Evolutionary conservation across 176 grass and related monocot species (phyloP).

Genomic region (Elymus sibiricus): DNA sequence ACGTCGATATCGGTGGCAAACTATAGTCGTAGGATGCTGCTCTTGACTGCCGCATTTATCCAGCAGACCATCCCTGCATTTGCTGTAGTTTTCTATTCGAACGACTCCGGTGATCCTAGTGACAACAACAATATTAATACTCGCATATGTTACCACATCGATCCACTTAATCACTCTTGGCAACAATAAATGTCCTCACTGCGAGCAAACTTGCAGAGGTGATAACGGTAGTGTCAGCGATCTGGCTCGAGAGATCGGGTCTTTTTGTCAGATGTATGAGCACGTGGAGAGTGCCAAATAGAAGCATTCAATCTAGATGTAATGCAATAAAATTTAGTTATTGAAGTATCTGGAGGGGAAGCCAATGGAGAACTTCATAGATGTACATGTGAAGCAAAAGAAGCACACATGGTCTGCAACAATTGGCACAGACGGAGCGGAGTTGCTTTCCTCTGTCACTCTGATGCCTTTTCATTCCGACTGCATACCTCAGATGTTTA

Average conservation of each 20-base stretch:
- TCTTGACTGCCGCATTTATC: slow-evolving; percentile 40
- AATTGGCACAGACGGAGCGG: slow-evolving; percentile 13
- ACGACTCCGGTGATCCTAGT: slow-evolving; percentile 35
- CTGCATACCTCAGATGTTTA: too few species aligned
- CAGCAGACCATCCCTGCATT: slow-evolving; percentile 25
- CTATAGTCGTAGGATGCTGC: slow-evolving; percentile 9
- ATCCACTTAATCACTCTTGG: too few species aligned
- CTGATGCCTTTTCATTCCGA: too few species aligned
- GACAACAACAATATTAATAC: too few species aligned
- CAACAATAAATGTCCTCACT: too few species aligned
- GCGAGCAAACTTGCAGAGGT: slow-evolving; percentile 13
- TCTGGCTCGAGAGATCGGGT: neutral
- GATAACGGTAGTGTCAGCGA: too few species aligned
- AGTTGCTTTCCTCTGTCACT: too few species aligned
- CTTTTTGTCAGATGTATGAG: too few species aligned
- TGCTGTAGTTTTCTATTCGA: slow-evolving; percentile 8
- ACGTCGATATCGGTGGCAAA: slow-evolving; percentile 24
- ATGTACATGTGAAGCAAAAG: slow-evolving; percentile 69
- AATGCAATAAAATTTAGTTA: slow-evolving; percentile 72
- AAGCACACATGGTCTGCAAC: slow-evolving; percentile 28
- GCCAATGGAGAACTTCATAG: slow-evolving; percentile 78
- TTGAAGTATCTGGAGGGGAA: slow-evolving; percentile 66
- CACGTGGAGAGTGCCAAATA: too few species aligned
- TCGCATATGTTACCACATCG: too few species aligned
- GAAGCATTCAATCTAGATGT: slow-evolving; percentile 68